phyloP scores from a whole-genome alignment of 352 stramenopile species.

The Phytophthora pluvialis region DNA sequence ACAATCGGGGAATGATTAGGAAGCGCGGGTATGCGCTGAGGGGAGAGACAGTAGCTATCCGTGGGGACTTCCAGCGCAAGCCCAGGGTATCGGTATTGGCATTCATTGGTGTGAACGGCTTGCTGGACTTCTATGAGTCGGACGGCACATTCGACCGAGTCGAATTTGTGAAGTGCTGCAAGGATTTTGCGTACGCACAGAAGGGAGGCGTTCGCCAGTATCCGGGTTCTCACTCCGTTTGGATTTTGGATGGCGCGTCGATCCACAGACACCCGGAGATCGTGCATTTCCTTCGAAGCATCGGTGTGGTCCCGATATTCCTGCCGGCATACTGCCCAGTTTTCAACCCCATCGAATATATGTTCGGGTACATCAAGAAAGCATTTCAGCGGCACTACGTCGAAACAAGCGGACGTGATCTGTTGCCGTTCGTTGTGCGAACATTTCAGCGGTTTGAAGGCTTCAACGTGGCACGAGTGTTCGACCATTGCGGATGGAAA shows the following conservation, averaged over 20 bases:
- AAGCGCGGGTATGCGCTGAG: constrained; percentile 31
- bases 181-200: constrained; percentile 14
- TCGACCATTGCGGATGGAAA: neutral
- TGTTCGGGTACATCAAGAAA: neutral
- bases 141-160: constrained; percentile 38
- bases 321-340: neutral
- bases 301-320: constrained; percentile 20
- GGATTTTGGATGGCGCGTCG: constrained; percentile 37
- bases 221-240: constrained; percentile 30
- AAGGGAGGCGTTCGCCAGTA: constrained; percentile 20
- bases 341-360: constrained; percentile 6
- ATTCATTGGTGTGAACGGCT: constrained; percentile 25
- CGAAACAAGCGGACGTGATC: neutral
- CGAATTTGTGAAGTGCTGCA: constrained; percentile 17
- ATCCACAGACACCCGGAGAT: constrained; percentile 39
- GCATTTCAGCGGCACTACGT: constrained; percentile 2
- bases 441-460: neutral
- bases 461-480: constrained; percentile 1
- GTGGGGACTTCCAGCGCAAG: constrained; percentile 32
- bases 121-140: constrained; percentile 31
- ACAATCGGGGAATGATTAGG: constrained; percentile 36
- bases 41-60: constrained; percentile 29
- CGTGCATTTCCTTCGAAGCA: constrained; percentile 33
- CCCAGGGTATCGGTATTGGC: constrained; percentile 28
- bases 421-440: neutral